A percentile compares a stretch with the other conserved stretches of the same genome.
phyloP scores from a whole-genome alignment of 257 asterid genomes.

The Salvia rosmarinus region DNA sequence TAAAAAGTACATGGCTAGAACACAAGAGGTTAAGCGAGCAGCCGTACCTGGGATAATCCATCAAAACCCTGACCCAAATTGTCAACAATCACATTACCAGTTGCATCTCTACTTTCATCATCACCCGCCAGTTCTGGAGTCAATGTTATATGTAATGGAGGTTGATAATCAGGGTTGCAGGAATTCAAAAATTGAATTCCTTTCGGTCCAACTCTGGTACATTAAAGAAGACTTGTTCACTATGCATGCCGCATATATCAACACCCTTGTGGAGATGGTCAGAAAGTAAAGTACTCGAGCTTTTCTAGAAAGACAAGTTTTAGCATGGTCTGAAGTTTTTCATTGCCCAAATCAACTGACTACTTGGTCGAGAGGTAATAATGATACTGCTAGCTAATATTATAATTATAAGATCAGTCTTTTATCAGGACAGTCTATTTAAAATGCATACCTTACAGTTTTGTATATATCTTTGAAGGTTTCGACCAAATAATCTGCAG shows the following conservation, averaged over 20 bases:
- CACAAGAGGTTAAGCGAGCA: constrained; percentile 15
- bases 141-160: constrained; percentile 68
- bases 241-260: constrained; percentile 23
- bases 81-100: constrained; percentile 41
- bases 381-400: not conserved
- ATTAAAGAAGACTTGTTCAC: constrained; percentile 33
- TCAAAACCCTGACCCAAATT: constrained; percentile 48
- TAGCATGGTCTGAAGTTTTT: not conserved
- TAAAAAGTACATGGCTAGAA: constrained; percentile 14
- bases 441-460: constrained; percentile 60
- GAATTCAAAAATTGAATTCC: constrained; percentile 77
- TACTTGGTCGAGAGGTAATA: not conserved
- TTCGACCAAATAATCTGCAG: constrained; percentile 85
- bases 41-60: constrained; percentile 63
- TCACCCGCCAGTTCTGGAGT: constrained; percentile 62
- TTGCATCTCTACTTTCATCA: constrained; percentile 49
- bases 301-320: constrained; percentile 7
- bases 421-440: constrained; percentile 14
- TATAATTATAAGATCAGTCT: constrained; percentile 3
- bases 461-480: constrained; percentile 67
- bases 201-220: constrained; percentile 74
- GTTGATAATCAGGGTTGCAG: constrained; percentile 91
- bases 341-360: constrained; percentile 18
- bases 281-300: constrained; percentile 7
- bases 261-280: constrained; percentile 1